Evolutionary conservation across 257 asterid species (phyloP).

Genomic region (Lavandula angustifolia): DNA sequence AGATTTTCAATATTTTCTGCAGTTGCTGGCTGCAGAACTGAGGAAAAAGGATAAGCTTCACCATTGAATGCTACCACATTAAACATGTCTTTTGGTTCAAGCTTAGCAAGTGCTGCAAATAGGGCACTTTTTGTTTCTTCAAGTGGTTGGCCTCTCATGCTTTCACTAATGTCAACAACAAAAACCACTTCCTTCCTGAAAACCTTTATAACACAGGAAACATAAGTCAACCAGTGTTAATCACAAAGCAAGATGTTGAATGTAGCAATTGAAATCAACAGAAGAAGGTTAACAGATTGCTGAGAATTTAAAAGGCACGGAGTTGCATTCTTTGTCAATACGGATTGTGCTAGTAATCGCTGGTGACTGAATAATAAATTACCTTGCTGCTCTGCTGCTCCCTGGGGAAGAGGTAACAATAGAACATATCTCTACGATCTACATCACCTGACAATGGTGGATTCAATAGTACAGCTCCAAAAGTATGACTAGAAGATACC

Average conservation of each 20-base stretch:
- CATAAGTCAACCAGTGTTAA: slow-evolving; percentile 26
- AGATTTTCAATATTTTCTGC: slow-evolving; percentile 47
- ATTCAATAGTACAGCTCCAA: slow-evolving; percentile 68
- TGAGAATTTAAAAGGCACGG: slow-evolving; percentile 12
- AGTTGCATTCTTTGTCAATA: slow-evolving; percentile 8
- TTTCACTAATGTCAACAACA: slow-evolving; percentile 73
- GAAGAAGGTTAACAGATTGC: slow-evolving; percentile 9
- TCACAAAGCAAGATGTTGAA: slow-evolving; percentile 21
- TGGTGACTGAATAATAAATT: slow-evolving; percentile 19
- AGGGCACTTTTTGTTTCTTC: slow-evolving; percentile 67
- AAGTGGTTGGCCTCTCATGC: slow-evolving; percentile 65
- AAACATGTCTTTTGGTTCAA: slow-evolving; percentile 56
- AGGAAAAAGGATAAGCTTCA: slow-evolving; percentile 55
- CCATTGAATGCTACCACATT: slow-evolving; percentile 62
- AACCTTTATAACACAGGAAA: slow-evolving; percentile 41
- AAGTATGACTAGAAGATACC: slow-evolving; percentile 57
- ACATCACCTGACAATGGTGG: slow-evolving; percentile 63
- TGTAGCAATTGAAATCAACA: slow-evolving; percentile 7
- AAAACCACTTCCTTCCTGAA: slow-evolving; percentile 69
- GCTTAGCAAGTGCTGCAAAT: slow-evolving; percentile 57
- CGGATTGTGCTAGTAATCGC: background rate
- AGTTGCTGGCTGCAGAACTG: slow-evolving; percentile 59
- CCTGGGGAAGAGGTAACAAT: slow-evolving; percentile 76
- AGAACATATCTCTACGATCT: slow-evolving; percentile 74
- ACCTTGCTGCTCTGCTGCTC: slow-evolving; percentile 61